These are phyloP conservation scores for Taiozyma onychis DNA, from an alignment of 1,139 yeast genomes.

Conservation along the genomic window DNA sequence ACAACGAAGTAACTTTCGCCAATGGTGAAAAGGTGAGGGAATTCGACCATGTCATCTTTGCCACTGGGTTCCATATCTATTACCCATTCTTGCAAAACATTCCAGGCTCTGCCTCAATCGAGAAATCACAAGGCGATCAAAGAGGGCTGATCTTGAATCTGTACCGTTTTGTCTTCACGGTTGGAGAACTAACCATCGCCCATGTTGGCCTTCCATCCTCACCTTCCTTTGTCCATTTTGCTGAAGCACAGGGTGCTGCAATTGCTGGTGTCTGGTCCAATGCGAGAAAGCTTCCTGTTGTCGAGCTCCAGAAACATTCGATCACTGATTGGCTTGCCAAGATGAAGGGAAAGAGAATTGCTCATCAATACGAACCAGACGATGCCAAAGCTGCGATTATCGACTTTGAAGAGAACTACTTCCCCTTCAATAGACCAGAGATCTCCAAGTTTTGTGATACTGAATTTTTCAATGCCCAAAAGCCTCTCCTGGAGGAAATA, in stretches of 20 bases:
- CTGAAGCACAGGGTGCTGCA: constrained; percentile 18
- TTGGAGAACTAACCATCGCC: constrained; percentile 6
- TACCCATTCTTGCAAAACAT: constrained; percentile 3
- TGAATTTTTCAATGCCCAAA: not conserved
- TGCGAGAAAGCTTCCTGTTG: constrained; percentile 4
- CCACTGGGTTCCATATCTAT: constrained; percentile 12
- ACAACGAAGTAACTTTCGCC: not conserved
- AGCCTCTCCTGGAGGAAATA: not conserved
- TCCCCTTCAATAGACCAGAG: constrained; percentile 3
- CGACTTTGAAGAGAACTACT: not conserved
- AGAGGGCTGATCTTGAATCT: constrained; percentile 2
- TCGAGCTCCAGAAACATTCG: constrained; percentile 5
- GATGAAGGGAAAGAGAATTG: not conserved
- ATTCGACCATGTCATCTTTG: constrained; percentile 9
- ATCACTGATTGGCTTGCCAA: not conserved
- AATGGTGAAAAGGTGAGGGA: not conserved
- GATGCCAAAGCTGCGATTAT: not conserved
- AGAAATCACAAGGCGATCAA: constrained; percentile 3
- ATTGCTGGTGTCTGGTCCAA: constrained; percentile 18
- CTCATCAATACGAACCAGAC: constrained; percentile 1
- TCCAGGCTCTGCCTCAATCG: not conserved
- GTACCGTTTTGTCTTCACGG: constrained; percentile 2
- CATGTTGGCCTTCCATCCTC: constrained; percentile 4
- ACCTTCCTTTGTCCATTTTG: constrained; percentile 3
- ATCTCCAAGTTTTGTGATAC: not conserved